A percentile compares a stretch with the other conserved stretches of the same genome.
phyloP scores from a whole-genome alignment of 768 basidiomycete genomes.

The Melanogaster broomeanus region DNA sequence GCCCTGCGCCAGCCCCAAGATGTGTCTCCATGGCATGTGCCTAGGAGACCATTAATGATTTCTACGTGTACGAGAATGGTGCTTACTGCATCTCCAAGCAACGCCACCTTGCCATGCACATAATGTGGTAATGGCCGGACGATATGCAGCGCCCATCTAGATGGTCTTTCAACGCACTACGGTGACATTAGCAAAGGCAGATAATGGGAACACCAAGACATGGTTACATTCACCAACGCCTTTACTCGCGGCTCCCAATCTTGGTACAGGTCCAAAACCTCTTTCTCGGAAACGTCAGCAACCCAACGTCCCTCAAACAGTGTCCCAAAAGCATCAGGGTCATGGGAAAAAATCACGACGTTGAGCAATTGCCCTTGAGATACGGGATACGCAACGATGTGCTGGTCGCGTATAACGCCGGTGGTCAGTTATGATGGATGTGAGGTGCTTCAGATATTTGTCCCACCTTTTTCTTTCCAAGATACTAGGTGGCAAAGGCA shows the following conservation, averaged over 20 bases:
- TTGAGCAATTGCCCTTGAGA: constrained; percentile 39
- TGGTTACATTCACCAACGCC: constrained; percentile 14
- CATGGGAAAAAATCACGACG: constrained; percentile 31
- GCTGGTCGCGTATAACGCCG: constrained; percentile 26
- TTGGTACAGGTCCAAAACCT: constrained; percentile 30
- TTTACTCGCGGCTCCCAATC: constrained; percentile 22
- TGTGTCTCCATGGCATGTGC: constrained; percentile 51
- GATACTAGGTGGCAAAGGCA: constrained; percentile 13
- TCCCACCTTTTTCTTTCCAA: constrained; percentile 21
- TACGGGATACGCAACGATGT: constrained; percentile 42
- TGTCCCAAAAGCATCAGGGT: constrained; percentile 31
- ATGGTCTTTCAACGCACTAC: constrained; percentile 38
- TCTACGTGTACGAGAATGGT: neutral
- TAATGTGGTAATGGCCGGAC: constrained; percentile 41
- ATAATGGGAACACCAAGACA: neutral
- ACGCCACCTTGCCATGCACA: constrained; percentile 39
- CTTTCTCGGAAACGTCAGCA: constrained; percentile 30
- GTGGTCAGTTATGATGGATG: neutral
- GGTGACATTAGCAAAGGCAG: neutral
- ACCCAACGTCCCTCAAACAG: constrained; percentile 32
- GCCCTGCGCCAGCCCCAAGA: constrained; percentile 50
- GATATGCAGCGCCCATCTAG: constrained; percentile 45
- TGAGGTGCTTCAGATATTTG: neutral
- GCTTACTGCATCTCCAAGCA: constrained; percentile 53
- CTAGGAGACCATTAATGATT: constrained; percentile 18